Base-by-base conservation (phyloP, 495 filamentous ascomycete genomes). In the Penicillium bovifimosum region DNA sequence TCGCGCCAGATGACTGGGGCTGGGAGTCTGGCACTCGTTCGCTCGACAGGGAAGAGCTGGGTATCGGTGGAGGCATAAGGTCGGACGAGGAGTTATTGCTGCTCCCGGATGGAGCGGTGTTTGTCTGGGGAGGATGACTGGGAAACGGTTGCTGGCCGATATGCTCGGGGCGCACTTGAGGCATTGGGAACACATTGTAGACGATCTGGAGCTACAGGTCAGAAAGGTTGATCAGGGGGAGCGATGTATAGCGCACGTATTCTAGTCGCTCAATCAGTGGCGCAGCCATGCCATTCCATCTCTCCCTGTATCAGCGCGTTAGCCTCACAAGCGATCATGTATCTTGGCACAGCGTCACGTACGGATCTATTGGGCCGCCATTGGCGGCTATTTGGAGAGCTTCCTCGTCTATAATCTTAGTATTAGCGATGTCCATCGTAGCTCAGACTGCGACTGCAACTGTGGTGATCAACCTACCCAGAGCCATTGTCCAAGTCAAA, bases 281-380 rank as follows among this genome's bases (percentile, higher is more conserved):
- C 47, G 74, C 68, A 28, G 81, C 73, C 43, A 81, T 71, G 39
- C 55, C 64, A 26, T 75, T 70, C 81, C 81, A 84, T 72, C 76
- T 74, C 31, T 72, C 69, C 58, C 81, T 84, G 41, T 5, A 58
- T 51, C 33, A 24, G 45, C 50, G 53, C 47, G 65, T 76, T 54
- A 73, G 62, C 53, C 26, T 54, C 48, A 51, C 24, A 46, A 52
- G 43, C 29, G 52, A 46, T 51, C 35, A 27, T 45, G 27, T 17
- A 42, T 41, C 34, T 8, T 34, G 16, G n/a, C 35, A 24, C 9
- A 48, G 33, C 3, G 41, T 56, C 33, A 64, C 75, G 68, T 79
- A 91, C 88, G 80, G 76, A 55, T 88, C 82, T 67, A 92, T 82
- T 20, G 75, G 69, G 36, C 83, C 83, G 67, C 86, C 85, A 56